Conservation (phyloP, 768 basidiomycete species). For the Boletus edulis region DNA sequence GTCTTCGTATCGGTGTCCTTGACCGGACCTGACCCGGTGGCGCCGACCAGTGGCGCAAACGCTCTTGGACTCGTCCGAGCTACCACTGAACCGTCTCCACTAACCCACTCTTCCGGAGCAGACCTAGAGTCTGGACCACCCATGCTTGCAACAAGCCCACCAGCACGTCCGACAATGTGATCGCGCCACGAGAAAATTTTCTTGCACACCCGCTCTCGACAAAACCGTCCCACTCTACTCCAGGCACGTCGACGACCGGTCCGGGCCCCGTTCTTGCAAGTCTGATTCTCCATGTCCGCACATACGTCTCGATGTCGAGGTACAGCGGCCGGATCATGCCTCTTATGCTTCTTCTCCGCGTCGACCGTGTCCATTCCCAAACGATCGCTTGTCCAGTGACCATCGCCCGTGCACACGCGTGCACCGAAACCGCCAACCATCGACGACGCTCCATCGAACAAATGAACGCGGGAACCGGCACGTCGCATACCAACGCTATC, state of each 20-base stretch:
- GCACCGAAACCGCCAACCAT: not conserved
- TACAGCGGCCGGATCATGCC: constrained; percentile 18
- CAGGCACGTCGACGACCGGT: not conserved
- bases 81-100: too few species aligned
- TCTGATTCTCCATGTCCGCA: not conserved
- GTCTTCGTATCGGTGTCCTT: not conserved
- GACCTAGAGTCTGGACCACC: not conserved
- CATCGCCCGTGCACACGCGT: not conserved
- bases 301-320: not conserved
- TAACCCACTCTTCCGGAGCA: not conserved
- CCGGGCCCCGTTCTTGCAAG: not conserved
- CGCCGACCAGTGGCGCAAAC: constrained; percentile 11
- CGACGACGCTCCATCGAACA: not conserved
- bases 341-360: not conserved
- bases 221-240: not conserved
- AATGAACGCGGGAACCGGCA: not conserved
- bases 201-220: constrained; percentile 4
- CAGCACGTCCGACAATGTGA: not conserved
- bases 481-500: not conserved
- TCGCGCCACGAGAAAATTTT: constrained; percentile 11
- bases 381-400: not conserved
- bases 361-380: not conserved
- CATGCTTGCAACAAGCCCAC: not conserved
- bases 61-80: not conserved
- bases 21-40: constrained; percentile 7